Evolutionary conservation across 148 eudicot genomes (phyloP).

Genomic region (Camellia lanceoleosa): DNA sequence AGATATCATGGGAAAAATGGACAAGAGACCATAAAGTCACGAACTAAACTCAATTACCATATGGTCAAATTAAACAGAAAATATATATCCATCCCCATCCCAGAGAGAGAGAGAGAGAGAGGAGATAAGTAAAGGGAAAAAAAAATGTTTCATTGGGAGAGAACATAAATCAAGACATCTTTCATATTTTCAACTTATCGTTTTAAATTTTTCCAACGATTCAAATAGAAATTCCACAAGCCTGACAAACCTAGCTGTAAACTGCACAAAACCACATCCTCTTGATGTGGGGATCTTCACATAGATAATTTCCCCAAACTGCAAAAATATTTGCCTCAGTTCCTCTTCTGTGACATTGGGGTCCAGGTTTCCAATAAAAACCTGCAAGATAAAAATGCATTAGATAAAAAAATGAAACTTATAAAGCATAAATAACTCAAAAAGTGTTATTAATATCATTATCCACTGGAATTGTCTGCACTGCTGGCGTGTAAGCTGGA

Average conservation of each 20-base stretch:
- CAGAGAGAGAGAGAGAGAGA: neutral
- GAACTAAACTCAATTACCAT: neutral
- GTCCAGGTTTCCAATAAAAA: constrained; percentile 86
- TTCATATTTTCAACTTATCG: neutral
- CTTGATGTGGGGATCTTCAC: constrained; percentile 76
- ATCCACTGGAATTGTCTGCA: constrained; percentile 59
- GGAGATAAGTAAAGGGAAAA: neutral
- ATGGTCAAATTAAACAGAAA: neutral
- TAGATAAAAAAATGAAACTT: constrained; percentile 2
- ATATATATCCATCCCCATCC: neutral
- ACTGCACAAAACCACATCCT: constrained; percentile 98
- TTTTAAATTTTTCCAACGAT: neutral
- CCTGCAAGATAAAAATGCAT: constrained; percentile 39
- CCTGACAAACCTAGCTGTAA: constrained; percentile 59
- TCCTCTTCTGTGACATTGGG: constrained; percentile 86
- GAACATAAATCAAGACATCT: neutral
- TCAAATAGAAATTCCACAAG: neutral
- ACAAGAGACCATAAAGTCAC: constrained; percentile 4
- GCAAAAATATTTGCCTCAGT: constrained; percentile 76
- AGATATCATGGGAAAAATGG: neutral
- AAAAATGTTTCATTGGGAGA: neutral
- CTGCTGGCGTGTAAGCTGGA: constrained; percentile 56
- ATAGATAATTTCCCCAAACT: constrained; percentile 83
- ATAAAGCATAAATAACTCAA: neutral
- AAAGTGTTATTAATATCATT: constrained; percentile 73